phyloP scores from a whole-genome alignment of 2,329 filamentous ascomycete genomes.

The Coniochaeta ligniaria region DNA sequence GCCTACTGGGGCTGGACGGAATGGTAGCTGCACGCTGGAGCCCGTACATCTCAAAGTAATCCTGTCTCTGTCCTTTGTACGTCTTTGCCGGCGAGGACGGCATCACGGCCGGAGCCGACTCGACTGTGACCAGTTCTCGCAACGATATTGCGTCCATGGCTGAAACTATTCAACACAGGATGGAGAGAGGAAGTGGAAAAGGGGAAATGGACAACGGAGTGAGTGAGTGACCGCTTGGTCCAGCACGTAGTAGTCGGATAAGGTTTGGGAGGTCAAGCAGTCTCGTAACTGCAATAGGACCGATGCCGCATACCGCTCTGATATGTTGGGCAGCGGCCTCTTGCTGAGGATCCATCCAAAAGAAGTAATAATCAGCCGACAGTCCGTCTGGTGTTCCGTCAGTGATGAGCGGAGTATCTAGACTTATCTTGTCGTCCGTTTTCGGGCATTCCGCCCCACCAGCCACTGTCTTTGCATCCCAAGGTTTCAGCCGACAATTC shows the following conservation, averaged over 20 bases:
- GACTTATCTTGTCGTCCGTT: too few relatives aligned
- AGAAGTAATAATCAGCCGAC: not conserved
- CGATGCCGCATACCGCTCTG: not conserved
- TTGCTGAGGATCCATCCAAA: too few relatives aligned
- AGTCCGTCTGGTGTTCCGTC: not conserved
- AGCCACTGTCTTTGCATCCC: too few relatives aligned
- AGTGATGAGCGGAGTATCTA: not conserved
- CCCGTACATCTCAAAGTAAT: constrained; percentile 21
- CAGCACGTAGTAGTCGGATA: not conserved
- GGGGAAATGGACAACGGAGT: not conserved
- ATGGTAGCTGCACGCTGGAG: constrained; percentile 4
- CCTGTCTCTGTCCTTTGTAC: constrained; percentile 27
- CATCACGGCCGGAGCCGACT: constrained; percentile 14
- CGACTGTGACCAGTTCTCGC: constrained; percentile 23
- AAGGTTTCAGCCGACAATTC: too few relatives aligned
- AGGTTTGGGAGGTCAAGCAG: too few relatives aligned
- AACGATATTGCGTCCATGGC: constrained; percentile 27
- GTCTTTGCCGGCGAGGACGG: constrained; percentile 26
- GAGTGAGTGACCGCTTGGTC: not conserved
- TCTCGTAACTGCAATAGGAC: not conserved
- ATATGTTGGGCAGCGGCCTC: too few relatives aligned
- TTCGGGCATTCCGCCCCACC: too few relatives aligned
- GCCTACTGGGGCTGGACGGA: not conserved
- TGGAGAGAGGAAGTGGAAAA: constrained; percentile 5
- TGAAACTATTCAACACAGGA: constrained; percentile 6